Conservation (phyloP, 306 rosid genomes). For the Hippophae gyantsensis region DNA sequence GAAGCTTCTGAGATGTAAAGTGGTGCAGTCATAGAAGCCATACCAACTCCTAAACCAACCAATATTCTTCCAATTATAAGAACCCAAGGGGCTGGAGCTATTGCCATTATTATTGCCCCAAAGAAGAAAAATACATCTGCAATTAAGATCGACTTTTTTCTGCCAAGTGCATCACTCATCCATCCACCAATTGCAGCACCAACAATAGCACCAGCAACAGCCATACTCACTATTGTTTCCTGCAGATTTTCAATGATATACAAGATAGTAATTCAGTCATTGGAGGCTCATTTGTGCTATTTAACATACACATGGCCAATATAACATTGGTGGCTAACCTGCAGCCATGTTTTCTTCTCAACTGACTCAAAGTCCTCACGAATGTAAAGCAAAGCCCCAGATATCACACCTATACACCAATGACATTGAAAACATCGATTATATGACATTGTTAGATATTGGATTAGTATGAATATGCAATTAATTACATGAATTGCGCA, state of each 20-base stretch:
- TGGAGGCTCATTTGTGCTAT: too few relatives aligned
- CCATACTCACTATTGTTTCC: slow-evolving; percentile 80
- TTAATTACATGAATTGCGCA: too few relatives aligned
- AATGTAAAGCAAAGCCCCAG: slow-evolving; percentile 83
- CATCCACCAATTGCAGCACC: slow-evolving; percentile 94
- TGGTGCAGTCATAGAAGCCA: slow-evolving; percentile 81
- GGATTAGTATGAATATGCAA: too few relatives aligned
- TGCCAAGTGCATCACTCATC: slow-evolving; percentile 65
- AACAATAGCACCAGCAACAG: slow-evolving; percentile 78
- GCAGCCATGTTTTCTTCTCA: slow-evolving; percentile 67
- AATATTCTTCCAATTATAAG: slow-evolving; percentile 60
- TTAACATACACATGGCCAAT: too few relatives aligned
- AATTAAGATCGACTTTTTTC: slow-evolving; percentile 43
- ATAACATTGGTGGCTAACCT: too few relatives aligned
- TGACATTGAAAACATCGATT: too few relatives aligned
- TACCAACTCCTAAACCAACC: slow-evolving; percentile 86
- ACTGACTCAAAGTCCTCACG: slow-evolving; percentile 52
- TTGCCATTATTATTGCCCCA: slow-evolving; percentile 72
- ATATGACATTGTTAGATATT: too few relatives aligned
- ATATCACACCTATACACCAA: slow-evolving; percentile 43
- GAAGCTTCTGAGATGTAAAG: slow-evolving; percentile 24
- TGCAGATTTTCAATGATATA: too few relatives aligned
- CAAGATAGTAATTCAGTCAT: too few relatives aligned
- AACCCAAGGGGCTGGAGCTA: slow-evolving; percentile 56
- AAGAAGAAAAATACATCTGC: slow-evolving; percentile 54